Evolutionary conservation across 148 eudicot genomes (phyloP).

Genomic region (Rhododendron ferrugineum): DNA sequence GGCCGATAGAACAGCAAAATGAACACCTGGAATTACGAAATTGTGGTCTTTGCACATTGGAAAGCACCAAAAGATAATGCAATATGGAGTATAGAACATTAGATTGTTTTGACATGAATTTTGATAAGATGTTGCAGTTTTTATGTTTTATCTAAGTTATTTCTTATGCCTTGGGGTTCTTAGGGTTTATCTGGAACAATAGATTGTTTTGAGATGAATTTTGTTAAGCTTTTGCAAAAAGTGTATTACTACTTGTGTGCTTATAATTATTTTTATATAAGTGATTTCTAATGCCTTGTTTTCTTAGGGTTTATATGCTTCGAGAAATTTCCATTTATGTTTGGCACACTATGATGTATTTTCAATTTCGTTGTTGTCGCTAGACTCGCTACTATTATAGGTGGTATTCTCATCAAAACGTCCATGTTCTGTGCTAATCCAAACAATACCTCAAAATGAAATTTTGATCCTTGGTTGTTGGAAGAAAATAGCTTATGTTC

Average conservation of each 20-base stretch:
- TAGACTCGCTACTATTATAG: not conserved
- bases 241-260: not conserved
- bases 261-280: not conserved
- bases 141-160: not conserved
- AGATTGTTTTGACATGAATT: not conserved
- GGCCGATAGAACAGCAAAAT: not conserved
- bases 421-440: not conserved
- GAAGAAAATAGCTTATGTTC: not conserved
- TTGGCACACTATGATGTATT: not conserved
- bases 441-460: not conserved
- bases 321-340: not conserved
- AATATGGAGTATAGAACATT: not conserved
- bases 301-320: not conserved
- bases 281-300: not conserved
- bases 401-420: not conserved
- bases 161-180: not conserved
- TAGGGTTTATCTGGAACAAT: not conserved
- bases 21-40: not conserved
- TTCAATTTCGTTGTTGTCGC: not conserved
- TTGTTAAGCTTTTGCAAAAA: not conserved
- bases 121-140: no score
- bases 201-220: not conserved
- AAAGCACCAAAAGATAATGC: not conserved
- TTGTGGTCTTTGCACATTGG: not conserved
- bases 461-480: not conserved